These are phyloP conservation scores for Penicillium sclerotiorum DNA, from an alignment of 2,329 filamentous ascomycete species.

Conservation along the genomic window DNA sequence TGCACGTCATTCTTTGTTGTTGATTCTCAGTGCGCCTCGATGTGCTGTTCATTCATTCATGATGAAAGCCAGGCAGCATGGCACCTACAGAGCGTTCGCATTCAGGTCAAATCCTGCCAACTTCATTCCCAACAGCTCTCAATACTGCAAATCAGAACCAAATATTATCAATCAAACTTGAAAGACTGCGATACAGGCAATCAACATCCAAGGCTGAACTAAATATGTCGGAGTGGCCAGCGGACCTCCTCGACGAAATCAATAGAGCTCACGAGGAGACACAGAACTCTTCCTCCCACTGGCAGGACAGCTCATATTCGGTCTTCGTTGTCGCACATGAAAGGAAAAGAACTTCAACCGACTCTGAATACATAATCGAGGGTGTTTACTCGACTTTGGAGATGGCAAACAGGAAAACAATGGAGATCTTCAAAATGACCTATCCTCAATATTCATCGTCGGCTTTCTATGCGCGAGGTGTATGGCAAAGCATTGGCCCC, in stretches of 20 bases:
- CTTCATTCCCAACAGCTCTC: not conserved
- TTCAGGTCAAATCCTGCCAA: too few species aligned
- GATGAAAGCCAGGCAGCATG: not conserved
- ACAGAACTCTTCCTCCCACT: not conserved
- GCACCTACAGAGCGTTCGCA: not conserved
- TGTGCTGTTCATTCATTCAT: not conserved
- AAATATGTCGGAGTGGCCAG: not conserved
- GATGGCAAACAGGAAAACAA: slow-evolving; percentile 8
- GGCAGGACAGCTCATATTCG: too few species aligned
- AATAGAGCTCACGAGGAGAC: slow-evolving; percentile 2
- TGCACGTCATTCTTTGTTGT: slow-evolving; percentile 7
- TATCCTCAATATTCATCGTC: slow-evolving; percentile 2
- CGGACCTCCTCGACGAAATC: slow-evolving; percentile 4
- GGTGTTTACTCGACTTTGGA: slow-evolving; percentile 7
- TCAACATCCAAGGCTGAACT: not conserved
- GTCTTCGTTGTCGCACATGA: slow-evolving; percentile 10
- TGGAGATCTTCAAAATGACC: slow-evolving; percentile 9
- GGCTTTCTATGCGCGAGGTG: slow-evolving; percentile 3
- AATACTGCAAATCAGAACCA: not conserved
- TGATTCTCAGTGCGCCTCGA: not conserved
- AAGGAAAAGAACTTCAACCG: not conserved
- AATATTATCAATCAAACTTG: not conserved
- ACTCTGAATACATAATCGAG: slow-evolving; percentile 8
- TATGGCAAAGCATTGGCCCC: slow-evolving; percentile 1
- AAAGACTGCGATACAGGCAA: not conserved